Evolutionary conservation across 2,329 filamentous ascomycete genomes (phyloP), one percentile per base, ranked within the genome.

Genomic region (Colletotrichum sp.): DNA sequence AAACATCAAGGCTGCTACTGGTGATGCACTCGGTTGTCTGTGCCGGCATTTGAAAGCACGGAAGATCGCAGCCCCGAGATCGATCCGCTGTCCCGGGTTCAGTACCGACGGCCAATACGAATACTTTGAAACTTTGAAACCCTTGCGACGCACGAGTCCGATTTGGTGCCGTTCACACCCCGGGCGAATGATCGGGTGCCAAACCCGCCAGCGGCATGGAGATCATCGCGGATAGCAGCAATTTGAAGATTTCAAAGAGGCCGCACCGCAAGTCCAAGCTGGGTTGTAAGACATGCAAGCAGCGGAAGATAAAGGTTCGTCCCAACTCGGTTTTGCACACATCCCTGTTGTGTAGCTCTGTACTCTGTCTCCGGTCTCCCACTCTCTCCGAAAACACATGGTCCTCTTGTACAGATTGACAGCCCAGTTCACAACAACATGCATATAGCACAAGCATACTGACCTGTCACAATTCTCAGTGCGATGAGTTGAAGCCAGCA

Each of bases 281-380:
- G 4, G 90, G 89, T 8, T 92, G 90, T 79, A 84, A 83, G 75
- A 89, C 88, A 78, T 92, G 90, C 85, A 91, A 91, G 82, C 81
- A 81, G 24, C 87, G 90, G 67, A 90, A 89, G 81, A 88, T 90
- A 68, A 91, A 90, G 77, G 77, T 78, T 55, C 59, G 77, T 77
- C 36, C n/a, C 61, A 24, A 39, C n/a, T 21, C 7, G 5, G 12
- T 32, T 18, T 64, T 43, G n/a, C 3, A 1, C 4, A 18, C 34
- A 21, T 61, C 59, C 59, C 59, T 61, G 10, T 12, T 8, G 4
- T 30, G 24, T 12, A 7, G 21, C 26, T 28, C 21, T 48, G 32
- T 7, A 15, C 34, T 36, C 34, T 36, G 2, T 1, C 10, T 21
- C 10, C 1, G 16, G n/a, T 21, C 16, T 2, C n/a, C 10, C 13